Percentiles rank a stretch among this genome's conserved stretches.
phyloP scores from a whole-genome alignment of 768 basidiomycete genomes.

The Kwoniella bestiolae region DNA sequence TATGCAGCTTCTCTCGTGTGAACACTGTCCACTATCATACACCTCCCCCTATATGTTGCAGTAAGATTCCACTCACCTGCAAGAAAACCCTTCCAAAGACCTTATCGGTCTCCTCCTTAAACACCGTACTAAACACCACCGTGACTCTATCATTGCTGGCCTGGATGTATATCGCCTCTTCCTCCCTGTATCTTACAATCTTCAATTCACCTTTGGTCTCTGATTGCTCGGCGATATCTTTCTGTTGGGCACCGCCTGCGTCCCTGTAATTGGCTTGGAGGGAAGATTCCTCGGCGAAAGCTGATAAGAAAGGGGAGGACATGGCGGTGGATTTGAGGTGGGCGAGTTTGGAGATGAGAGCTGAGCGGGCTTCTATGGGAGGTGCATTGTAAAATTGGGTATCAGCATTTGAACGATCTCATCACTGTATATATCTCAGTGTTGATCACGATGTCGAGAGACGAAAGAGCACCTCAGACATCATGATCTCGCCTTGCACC shows the following conservation, averaged over 20 bases:
- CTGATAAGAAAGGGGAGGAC: slow-evolving; percentile 90
- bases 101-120: slow-evolving; percentile 95
- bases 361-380: slow-evolving; percentile 76
- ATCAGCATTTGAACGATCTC: no score
- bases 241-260: slow-evolving; percentile 63
- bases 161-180: slow-evolving; percentile 95
- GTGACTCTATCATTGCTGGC: slow-evolving; percentile 94
- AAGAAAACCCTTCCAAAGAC: slow-evolving; percentile 98
- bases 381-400: no score
- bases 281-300: slow-evolving; percentile 78
- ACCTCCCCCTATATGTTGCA: no score
- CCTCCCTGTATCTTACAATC: slow-evolving; percentile 91
- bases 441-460: no score
- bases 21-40: no score
- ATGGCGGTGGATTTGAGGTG: slow-evolving; percentile 90
- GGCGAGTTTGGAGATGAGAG: slow-evolving; percentile 78
- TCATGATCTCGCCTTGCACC: no score
- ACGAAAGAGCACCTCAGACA: no score
- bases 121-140: slow-evolving; percentile 94
- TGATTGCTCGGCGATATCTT: slow-evolving; percentile 46
- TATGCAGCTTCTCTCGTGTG: no score
- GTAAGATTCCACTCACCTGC: slow-evolving; percentile 66
- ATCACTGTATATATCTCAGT: no score
- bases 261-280: slow-evolving; percentile 65
- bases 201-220: slow-evolving; percentile 75